Conservation (phyloP, 2,329 filamentous ascomycete genomes). For the Exophiala oligosperma region DNA sequence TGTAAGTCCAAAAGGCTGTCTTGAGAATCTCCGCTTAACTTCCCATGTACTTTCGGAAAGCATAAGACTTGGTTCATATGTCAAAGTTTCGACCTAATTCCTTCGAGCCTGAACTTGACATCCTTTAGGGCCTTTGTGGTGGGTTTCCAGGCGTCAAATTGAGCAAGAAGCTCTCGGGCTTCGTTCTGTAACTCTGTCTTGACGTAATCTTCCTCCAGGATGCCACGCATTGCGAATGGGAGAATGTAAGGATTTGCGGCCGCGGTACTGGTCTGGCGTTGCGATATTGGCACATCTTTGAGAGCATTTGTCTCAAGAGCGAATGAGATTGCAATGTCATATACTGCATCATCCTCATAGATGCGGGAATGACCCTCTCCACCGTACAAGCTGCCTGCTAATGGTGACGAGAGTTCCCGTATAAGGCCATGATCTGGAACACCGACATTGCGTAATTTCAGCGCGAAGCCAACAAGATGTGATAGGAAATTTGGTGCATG, state of each 20-base stretch:
- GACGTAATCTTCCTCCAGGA: slow-evolving; percentile 89
- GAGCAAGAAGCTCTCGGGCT: slow-evolving; percentile 72
- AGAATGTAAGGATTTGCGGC: slow-evolving; percentile 80
- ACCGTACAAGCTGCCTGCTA: slow-evolving; percentile 87
- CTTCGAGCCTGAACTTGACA: slow-evolving; percentile 91
- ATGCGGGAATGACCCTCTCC: slow-evolving; percentile 92
- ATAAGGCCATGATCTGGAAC: slow-evolving; percentile 91
- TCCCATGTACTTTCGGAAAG: too few relatives aligned
- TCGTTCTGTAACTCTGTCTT: slow-evolving; percentile 76
- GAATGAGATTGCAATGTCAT: slow-evolving; percentile 73
- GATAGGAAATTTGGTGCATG: slow-evolving; percentile 93
- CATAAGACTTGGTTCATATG: neutral
- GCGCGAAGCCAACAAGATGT: slow-evolving; percentile 85
- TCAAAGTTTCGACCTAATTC: slow-evolving; percentile 76
- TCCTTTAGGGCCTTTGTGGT: slow-evolving; percentile 88
- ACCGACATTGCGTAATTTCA: slow-evolving; percentile 91
- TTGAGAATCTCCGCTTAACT: too few relatives aligned
- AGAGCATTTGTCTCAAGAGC: slow-evolving; percentile 68
- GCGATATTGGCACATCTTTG: slow-evolving; percentile 50
- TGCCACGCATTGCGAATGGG: slow-evolving; percentile 91
- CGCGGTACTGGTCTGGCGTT: slow-evolving; percentile 44
- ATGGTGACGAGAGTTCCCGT: slow-evolving; percentile 80
- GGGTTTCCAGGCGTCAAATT: slow-evolving; percentile 95
- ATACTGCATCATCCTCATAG: slow-evolving; percentile 86
- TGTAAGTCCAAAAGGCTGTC: too few relatives aligned